A percentile compares a stretch with the other conserved stretches of the same genome.
These are phyloP conservation scores for Naganishia vishniacii DNA, from an alignment of 768 basidiomycete species.

Conservation along the genomic window DNA sequence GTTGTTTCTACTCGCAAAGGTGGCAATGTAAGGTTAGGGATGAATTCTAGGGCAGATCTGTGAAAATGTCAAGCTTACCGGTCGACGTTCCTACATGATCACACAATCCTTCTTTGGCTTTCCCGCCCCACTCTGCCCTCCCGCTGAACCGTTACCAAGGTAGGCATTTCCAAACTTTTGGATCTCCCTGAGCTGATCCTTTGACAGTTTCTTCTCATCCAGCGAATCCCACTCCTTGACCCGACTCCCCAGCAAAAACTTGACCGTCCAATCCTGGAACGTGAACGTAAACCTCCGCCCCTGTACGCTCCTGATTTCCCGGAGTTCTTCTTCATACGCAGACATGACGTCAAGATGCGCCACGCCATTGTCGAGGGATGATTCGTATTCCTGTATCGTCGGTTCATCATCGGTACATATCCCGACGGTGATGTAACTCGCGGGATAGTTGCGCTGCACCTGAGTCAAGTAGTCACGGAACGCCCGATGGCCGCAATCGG, in stretches of 20 bases:
- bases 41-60: too few species aligned
- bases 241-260: conserved; percentile 29
- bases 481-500: conserved; percentile 31
- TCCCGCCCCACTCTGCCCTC: not conserved
- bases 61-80: too few species aligned
- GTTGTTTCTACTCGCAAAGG: too few species aligned
- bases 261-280: conserved; percentile 31
- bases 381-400: conserved; percentile 30
- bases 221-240: conserved; percentile 31
- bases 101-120: conserved; percentile 31
- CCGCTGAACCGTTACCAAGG: conserved; percentile 5
- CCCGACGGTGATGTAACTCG: conserved; percentile 32
- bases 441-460: conserved; percentile 30
- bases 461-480: conserved; percentile 29
- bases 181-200: conserved; percentile 30
- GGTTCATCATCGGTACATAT: conserved; percentile 33
- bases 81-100: conserved; percentile 33
- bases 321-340: conserved; percentile 30
- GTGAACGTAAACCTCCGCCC: conserved; percentile 28
- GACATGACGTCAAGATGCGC: conserved; percentile 34
- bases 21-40: too few species aligned
- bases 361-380: conserved; percentile 31
- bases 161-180: conserved; percentile 32
- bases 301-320: conserved; percentile 30
- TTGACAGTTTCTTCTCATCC: conserved; percentile 30